These are phyloP conservation scores for Chloranthus sessilifolius DNA, from an alignment of 164 flowering plant genomes.

Conservation along the genomic window DNA sequence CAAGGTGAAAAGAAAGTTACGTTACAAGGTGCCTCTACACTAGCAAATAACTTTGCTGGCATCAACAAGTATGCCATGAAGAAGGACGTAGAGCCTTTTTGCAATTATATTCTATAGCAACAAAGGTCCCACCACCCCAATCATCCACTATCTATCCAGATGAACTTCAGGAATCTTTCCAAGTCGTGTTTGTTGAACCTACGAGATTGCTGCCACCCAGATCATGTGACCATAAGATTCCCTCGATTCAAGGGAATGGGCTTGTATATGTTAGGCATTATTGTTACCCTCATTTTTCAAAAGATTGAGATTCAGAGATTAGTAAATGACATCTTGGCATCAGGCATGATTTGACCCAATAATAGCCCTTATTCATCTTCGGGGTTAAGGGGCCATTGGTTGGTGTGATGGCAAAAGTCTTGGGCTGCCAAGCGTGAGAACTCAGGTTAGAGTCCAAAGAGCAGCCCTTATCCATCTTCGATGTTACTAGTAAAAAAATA, in stretches of 20 bases:
- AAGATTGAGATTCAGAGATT: constrained; percentile 5
- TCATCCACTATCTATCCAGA: not conserved
- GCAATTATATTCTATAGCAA: not conserved
- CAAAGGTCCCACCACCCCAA: not conserved
- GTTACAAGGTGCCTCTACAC: not conserved
- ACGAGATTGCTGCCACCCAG: not conserved
- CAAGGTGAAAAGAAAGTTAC: not conserved
- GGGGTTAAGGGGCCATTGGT: too few species aligned
- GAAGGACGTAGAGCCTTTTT: not conserved
- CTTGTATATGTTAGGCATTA: not conserved
- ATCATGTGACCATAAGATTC: constrained; percentile 3
- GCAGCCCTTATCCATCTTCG: too few species aligned
- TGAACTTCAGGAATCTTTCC: too few species aligned
- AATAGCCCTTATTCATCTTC: not conserved
- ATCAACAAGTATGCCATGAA: not conserved
- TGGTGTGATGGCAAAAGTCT: too few species aligned
- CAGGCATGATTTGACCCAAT: not conserved
- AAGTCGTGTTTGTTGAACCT: not conserved
- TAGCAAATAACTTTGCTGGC: not conserved
- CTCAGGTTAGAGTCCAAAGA: too few species aligned
- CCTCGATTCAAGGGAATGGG: not conserved
- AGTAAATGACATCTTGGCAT: not conserved
- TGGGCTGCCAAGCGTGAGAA: too few species aligned
- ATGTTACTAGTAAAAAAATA: not conserved
- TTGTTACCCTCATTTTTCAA: not conserved